Conservation (phyloP, 2,329 filamentous ascomycete species). For the Pseudogymnoascus sp. region DNA sequence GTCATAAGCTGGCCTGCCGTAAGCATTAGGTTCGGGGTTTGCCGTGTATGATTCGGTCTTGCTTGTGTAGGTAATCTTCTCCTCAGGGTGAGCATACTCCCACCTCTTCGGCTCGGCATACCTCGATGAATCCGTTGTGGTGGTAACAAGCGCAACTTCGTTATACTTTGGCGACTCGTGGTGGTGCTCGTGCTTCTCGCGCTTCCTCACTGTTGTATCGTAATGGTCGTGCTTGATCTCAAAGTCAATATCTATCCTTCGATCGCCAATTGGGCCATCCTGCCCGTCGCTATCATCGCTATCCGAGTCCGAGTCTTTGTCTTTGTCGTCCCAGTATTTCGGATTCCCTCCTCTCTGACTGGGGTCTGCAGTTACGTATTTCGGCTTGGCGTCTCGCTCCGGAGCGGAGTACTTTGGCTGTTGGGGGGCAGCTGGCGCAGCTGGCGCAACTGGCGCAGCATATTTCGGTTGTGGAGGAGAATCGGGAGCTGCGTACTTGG, state of each 20-base stretch:
- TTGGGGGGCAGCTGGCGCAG: neutral
- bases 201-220: neutral
- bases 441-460: neutral
- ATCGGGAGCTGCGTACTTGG: constrained; percentile 1
- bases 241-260: constrained; percentile 8
- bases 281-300: neutral
- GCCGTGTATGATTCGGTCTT: constrained; percentile 21
- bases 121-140: neutral
- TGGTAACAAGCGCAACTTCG: neutral
- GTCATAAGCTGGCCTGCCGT: neutral
- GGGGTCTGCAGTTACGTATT: constrained; percentile 9
- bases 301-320: neutral
- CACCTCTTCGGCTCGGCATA: constrained; percentile 29
- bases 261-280: constrained; percentile 7
- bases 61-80: constrained; percentile 30
- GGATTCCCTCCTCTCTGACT: constrained; percentile 3
- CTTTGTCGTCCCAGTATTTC: constrained; percentile 5
- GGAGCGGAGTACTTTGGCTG: neutral
- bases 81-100: constrained; percentile 35
- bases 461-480: neutral
- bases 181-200: constrained; percentile 2
- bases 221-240: neutral
- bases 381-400: neutral
- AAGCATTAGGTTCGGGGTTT: constrained; percentile 15
- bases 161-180: neutral